These are phyloP conservation scores for Garcia nutans DNA, from an alignment of 345 rosid genomes.

Conservation along the genomic window DNA sequence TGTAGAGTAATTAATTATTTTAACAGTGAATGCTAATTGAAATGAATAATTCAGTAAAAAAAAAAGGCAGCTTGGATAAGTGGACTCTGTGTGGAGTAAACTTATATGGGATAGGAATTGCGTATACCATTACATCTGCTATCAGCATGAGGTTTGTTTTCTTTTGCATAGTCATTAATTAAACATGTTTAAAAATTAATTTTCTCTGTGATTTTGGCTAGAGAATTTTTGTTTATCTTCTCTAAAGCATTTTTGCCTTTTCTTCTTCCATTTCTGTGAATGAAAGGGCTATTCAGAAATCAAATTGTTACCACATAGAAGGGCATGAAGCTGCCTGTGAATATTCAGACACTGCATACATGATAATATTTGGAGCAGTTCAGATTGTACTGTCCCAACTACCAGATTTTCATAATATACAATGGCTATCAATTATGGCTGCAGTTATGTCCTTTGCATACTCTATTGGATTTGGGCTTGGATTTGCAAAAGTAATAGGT, in stretches of 20 bases:
- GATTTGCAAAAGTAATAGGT: constrained; percentile 45
- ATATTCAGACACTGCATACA: constrained; percentile 32
- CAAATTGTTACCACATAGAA: constrained; percentile 46
- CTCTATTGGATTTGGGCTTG: constrained; percentile 49
- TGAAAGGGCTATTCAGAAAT: constrained; percentile 29
- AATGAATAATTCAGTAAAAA: constrained; percentile 33
- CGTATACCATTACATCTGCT: constrained; percentile 48
- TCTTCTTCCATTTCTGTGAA: not conserved
- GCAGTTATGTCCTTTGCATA: constrained; percentile 58
- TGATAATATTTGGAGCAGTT: constrained; percentile 49
- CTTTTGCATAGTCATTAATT: too few relatives aligned
- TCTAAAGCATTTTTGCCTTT: not conserved
- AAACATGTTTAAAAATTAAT: too few relatives aligned
- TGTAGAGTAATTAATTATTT: too few relatives aligned
- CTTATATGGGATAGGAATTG: constrained; percentile 44
- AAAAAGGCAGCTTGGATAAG: constrained; percentile 33
- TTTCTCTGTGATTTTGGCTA: not conserved
- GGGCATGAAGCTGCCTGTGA: constrained; percentile 48
- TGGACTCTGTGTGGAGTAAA: constrained; percentile 34
- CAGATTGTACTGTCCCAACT: constrained; percentile 51
- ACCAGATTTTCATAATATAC: constrained; percentile 53
- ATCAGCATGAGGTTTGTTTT: constrained; percentile 45
- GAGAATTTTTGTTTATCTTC: not conserved
- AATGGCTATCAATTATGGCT: constrained; percentile 52
- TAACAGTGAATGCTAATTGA: not conserved